These are phyloP conservation scores for Eremochloa ophiuroides DNA, from an alignment of 176 grass and related monocot species.

Conservation along the genomic window DNA sequence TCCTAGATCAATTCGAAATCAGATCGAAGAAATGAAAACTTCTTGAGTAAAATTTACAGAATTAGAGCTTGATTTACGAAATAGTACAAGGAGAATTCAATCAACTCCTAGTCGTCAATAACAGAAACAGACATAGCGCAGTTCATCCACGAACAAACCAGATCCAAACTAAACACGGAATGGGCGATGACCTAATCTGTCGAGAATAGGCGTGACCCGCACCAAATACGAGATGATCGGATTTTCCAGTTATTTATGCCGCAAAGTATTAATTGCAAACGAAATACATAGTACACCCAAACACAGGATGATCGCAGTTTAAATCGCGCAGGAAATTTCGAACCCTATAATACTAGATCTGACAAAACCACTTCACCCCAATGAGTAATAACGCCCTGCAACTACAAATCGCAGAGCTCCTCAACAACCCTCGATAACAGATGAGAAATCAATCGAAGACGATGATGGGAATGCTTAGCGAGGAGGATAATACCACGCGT, in stretches of 20 bases:
- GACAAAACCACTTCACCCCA: not conserved
- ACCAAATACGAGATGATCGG: not conserved
- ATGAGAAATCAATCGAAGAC: not conserved
- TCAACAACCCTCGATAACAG: too few species aligned
- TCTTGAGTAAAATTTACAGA: not conserved
- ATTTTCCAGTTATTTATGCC: not conserved
- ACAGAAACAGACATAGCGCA: not conserved
- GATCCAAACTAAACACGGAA: not conserved
- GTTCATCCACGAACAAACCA: not conserved
- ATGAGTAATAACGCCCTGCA: not conserved
- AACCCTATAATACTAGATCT: not conserved
- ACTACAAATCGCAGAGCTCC: not conserved
- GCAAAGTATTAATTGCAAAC: not conserved
- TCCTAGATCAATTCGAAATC: not conserved
- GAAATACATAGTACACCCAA: not conserved
- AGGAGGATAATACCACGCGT: not conserved
- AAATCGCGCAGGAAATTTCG: not conserved
- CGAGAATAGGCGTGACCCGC: not conserved
- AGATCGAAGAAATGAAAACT: not conserved
- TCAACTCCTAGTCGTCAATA: not conserved
- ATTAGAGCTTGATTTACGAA: not conserved
- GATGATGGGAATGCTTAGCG: not conserved
- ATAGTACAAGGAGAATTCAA: not conserved
- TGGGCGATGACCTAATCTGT: not conserved
- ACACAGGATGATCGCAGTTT: not conserved